Percentiles rank a stretch among this genome's conserved stretches.
Conservation (phyloP, 2,329 filamentous ascomycete genomes). For the Penicillium nordicum region DNA sequence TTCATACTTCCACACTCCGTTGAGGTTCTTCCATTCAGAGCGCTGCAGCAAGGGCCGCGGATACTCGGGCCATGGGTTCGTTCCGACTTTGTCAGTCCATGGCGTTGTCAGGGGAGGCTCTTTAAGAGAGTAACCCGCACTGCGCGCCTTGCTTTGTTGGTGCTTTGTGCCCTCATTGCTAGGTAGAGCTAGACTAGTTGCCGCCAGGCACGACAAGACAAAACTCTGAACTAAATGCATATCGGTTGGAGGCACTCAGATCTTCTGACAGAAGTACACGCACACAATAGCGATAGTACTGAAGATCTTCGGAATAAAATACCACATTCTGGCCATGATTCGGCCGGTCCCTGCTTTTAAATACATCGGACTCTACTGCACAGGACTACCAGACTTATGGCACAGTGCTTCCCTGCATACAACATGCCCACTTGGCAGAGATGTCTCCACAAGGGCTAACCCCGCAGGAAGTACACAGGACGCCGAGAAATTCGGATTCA, state of each 20-base stretch:
- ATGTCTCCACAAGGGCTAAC: conserved; percentile 12
- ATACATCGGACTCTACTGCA: background rate
- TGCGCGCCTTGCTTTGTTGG: conserved; percentile 13
- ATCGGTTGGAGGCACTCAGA: background rate
- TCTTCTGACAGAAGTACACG: background rate
- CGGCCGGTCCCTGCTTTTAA: conserved; percentile 6
- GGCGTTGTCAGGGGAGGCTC: conserved; percentile 42
- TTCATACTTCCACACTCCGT: conserved; percentile 49
- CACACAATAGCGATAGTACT: background rate
- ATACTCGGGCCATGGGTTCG: conserved; percentile 50
- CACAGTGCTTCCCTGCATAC: conserved; percentile 1
- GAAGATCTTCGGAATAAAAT: background rate
- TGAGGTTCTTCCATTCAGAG: conserved; percentile 49
- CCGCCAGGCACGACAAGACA: conserved; percentile 12
- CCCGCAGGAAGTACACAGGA: conserved; percentile 14
- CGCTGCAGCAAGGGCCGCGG: conserved; percentile 48
- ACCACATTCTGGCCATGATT: background rate
- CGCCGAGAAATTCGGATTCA: conserved; percentile 3
- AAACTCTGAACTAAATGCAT: conserved; percentile 16
- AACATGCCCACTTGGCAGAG: conserved; percentile 6
- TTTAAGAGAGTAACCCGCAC: conserved; percentile 37
- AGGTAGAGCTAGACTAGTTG: conserved; percentile 12
- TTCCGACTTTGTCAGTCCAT: conserved; percentile 49
- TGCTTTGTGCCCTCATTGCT: background rate
- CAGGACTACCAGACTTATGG: background rate